phyloP scores from a whole-genome alignment of 345 rosid species.

The Moricandia moricandioides region DNA sequence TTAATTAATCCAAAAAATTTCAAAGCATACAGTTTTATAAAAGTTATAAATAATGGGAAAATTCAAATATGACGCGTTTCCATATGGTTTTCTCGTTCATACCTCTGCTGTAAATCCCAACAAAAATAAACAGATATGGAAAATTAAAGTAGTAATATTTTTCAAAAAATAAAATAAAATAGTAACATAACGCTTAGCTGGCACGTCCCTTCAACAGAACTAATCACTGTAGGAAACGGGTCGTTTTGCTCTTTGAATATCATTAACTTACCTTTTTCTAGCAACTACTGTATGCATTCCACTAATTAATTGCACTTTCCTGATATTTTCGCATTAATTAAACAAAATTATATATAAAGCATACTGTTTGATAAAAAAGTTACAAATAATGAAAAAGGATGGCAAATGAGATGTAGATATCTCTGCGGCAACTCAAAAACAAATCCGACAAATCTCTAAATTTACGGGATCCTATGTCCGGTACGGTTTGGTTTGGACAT shows the following conservation, averaged over 20 bases:
- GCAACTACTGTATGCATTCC: not conserved
- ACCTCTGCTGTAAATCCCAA: not conserved
- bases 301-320: not conserved
- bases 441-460: constrained; percentile 22
- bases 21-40: constrained; percentile 9
- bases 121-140: not conserved
- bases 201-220: not conserved
- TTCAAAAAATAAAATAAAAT: too few relatives aligned
- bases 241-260: not conserved
- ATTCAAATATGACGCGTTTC: not conserved
- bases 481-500: constrained; percentile 10
- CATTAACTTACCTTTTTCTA: constrained; percentile 10
- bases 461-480: constrained; percentile 31
- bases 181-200: not conserved
- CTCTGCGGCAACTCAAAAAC: constrained; percentile 13
- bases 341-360: too few relatives aligned
- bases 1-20: not conserved
- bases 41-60: constrained; percentile 1
- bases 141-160: too few relatives aligned
- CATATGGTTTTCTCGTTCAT: not conserved
- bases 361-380: constrained; percentile 19
- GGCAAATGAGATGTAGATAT: not conserved
- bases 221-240: not conserved
- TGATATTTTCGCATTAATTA: not conserved
- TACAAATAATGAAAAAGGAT: constrained; percentile 15